Base-by-base conservation (phyloP, 2,329 filamentous ascomycete species). In the Cucurbitaria berberidis region DNA sequence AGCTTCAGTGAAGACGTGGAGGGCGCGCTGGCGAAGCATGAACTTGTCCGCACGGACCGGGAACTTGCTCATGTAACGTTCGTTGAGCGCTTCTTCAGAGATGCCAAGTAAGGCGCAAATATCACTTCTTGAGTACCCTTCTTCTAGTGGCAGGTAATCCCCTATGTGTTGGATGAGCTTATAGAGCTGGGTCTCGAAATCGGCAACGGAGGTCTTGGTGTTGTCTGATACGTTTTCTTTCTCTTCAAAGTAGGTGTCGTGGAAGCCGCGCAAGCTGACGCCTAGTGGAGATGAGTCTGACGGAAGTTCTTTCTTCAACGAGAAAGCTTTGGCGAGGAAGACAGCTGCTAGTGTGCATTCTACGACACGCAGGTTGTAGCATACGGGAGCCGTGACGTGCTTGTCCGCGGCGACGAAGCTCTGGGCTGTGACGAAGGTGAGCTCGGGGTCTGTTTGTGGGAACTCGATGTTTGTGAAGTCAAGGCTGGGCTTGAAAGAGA, bases 311-410 rank as follows among this genome's bases (percentile, higher is more conserved):
- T 66, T 64, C 58, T 84, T 86, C 30, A 89, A 69, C 2, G 78
- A 78, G 55, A 86, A 81, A 35, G 82, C 80, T 63, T 86, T 86
- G 35, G 85, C 82, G 2, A 89, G 76, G 26, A 87, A 82, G 15
- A 84, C 79, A 3, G 95, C 92, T 3, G 95, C 95, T 27, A 99
- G 83, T 48, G 89, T 95, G 78, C 91, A 96, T 77, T 99, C 95
- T 32, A 97, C 95, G 1, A 99, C 95, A 24, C 95, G 89, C 21
- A 99, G 84, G 75, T 99, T 99, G 81, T 98, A 99, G 81, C 93
- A 91, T 59, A 96, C 88, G 0, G 93, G 93, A 0, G 89, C 95
- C 1, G 93, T 96, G 57, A 93, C 89, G 70, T 95, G 90, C 79
- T 99, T 99, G 81, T 98, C 93, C 5, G 93, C 90, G 15, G 89